Evolutionary conservation across 1,139 yeast species (phyloP).

Genomic region (Scheffersomyces cryptocercus): DNA sequence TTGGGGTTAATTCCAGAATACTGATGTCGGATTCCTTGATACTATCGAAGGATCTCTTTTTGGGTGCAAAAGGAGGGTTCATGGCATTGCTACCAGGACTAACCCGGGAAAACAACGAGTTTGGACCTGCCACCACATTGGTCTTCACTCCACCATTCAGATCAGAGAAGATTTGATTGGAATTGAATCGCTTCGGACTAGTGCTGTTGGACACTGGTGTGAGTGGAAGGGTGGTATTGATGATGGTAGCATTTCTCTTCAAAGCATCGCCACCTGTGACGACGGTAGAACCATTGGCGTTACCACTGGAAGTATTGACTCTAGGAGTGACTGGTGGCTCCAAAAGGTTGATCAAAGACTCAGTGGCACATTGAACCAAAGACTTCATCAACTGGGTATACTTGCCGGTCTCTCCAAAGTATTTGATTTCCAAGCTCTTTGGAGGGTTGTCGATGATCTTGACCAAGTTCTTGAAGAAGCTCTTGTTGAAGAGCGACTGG

Average conservation of each 20-base stretch:
- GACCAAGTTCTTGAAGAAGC: constrained; percentile 31
- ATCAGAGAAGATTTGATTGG: constrained; percentile 11
- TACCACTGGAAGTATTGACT: constrained; percentile 2
- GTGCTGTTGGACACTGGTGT: constrained; percentile 31
- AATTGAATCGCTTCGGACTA: constrained; percentile 20
- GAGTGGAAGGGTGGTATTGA: constrained; percentile 17
- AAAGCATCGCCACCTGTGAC: not conserved
- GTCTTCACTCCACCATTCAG: constrained; percentile 1
- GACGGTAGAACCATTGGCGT: not conserved
- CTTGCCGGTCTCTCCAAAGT: constrained; percentile 39
- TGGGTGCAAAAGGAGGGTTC: constrained; percentile 8
- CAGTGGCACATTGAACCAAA: constrained; percentile 34
- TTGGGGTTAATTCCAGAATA: too few relatives aligned
- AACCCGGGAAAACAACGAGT: constrained; percentile 1
- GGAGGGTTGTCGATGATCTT: constrained; percentile 49
- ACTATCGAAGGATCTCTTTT: constrained; percentile 15
- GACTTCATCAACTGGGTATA: constrained; percentile 39
- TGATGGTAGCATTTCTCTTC: constrained; percentile 1
- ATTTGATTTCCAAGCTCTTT: constrained; percentile 43
- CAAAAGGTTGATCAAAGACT: constrained; percentile 14
- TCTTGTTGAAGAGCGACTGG: constrained; percentile 24
- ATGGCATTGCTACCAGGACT: constrained; percentile 1
- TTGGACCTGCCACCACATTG: not conserved
- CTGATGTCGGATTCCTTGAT: constrained; percentile 7
- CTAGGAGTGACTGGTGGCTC: constrained; percentile 21